A percentile compares a stretch with the other conserved stretches of the same genome.
These are phyloP conservation scores for Conticribra guillardii DNA, from an alignment of 108 stramenopile species.

Conservation along the genomic window DNA sequence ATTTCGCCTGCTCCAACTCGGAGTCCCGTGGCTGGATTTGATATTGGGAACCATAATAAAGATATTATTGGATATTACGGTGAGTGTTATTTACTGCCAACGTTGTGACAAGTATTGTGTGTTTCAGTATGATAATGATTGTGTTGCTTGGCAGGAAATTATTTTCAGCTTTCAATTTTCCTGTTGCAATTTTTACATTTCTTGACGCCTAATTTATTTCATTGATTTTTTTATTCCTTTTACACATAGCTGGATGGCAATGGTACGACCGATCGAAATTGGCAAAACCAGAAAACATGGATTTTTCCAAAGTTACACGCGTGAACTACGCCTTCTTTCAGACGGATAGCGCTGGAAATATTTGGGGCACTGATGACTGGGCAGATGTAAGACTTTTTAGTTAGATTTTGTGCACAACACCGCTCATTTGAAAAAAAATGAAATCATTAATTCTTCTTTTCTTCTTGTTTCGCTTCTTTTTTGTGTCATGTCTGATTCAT, in stretches of 20 bases:
- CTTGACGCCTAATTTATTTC: neutral
- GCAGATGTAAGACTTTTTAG: conserved; percentile 4
- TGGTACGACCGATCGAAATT: conserved; percentile 47
- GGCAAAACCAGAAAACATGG: conserved; percentile 38
- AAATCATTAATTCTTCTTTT: neutral
- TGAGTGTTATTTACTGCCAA: neutral
- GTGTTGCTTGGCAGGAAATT: neutral
- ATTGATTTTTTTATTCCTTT: neutral
- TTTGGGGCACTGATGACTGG: conserved; percentile 43
- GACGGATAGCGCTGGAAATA: conserved; percentile 25
- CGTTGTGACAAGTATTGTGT: neutral
- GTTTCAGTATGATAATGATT: neutral
- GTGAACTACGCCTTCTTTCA: conserved; percentile 49
- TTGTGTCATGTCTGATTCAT: neutral
- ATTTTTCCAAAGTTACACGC: conserved; percentile 43
- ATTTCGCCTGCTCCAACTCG: conserved; percentile 12
- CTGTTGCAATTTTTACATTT: neutral
- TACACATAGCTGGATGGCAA: conserved; percentile 36
- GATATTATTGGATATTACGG: conserved; percentile 42
- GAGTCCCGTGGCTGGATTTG: conserved; percentile 9
- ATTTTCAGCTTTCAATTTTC: neutral
- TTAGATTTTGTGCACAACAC: too few relatives aligned
- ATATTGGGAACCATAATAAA: conserved; percentile 20
- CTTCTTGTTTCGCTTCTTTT: neutral
- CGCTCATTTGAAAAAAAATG: neutral